Base-by-base conservation (phyloP, 139 green algal species). In the Chlamydomonas sp. region DNA sequence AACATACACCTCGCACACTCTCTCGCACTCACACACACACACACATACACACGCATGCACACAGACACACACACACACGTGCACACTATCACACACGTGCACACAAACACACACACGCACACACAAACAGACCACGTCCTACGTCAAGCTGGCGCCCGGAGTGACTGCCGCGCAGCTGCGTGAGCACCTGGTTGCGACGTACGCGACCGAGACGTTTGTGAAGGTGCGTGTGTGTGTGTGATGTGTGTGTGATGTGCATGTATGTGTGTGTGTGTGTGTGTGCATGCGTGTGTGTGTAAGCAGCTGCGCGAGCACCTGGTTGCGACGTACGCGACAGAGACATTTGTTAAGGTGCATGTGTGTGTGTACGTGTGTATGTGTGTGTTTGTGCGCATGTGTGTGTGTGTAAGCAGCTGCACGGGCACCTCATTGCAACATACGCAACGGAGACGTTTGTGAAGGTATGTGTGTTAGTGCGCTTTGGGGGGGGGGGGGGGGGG, bases 91-190 rank as follows among this genome's bases (percentile, higher is more conserved):
- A n/a, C n/a, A n/a, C n/a, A n/a, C n/a, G n/a, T n/a, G n/a, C n/a
- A n/a, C n/a, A n/a, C n/a, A n/a, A n/a, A n/a, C n/a, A n/a, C n/a
- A n/a, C n/a, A n/a, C n/a, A n/a, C n/a, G n/a, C n/a, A n/a, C n/a
- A n/a, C n/a, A n/a, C 74, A 99, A 98, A 94, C 88, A 96, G 82
- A 89, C 78, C 37, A 96, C 92, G n/a, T 93, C 87, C 65, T 98
- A 97, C 74, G 91, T 97, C 4, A 88, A 92, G 80, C 70, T 96
- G 64, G 77, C 81, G 1, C 13, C 49, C 1, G 92, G 91, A 0
- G 79, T 73, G 0, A 90, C 79, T 0, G 91, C 83, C 0, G 88
- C 90, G 24, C 79, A 92, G 66, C 82, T 97, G 57, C 78, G 87
- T 6, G 38, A 63, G 3, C 59, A 79, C 38, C 78, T 96, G 29